Conservation (phyloP, 495 filamentous ascomycete species). For the Penicillium turbatum region DNA sequence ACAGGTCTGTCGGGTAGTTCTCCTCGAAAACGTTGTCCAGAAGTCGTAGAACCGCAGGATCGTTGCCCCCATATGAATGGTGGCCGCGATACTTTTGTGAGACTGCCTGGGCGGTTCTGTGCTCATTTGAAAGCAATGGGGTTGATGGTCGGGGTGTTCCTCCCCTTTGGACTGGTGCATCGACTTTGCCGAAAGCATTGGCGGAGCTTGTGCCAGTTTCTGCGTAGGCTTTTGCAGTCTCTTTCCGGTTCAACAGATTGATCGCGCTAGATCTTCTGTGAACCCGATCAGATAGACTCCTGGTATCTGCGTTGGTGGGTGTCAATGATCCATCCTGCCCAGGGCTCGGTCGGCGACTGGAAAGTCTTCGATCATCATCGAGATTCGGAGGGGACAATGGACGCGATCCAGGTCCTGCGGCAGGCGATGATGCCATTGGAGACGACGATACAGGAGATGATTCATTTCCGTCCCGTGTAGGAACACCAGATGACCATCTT, state of each 20-base stretch:
- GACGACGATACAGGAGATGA: slow-evolving; percentile 30
- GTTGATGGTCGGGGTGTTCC: slow-evolving; percentile 24
- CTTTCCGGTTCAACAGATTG: slow-evolving; percentile 72
- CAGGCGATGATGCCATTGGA: slow-evolving; percentile 39
- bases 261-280: slow-evolving; percentile 74
- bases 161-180: slow-evolving; percentile 55
- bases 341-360: slow-evolving; percentile 26
- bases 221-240: slow-evolving; percentile 71
- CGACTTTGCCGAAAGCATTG: slow-evolving; percentile 81
- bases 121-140: slow-evolving; percentile 32
- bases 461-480: slow-evolving; percentile 24
- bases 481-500: slow-evolving; percentile 14
- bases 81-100: slow-evolving; percentile 40
- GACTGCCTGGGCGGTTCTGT: slow-evolving; percentile 17
- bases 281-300: slow-evolving; percentile 28
- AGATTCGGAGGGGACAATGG: slow-evolving; percentile 40
- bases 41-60: slow-evolving; percentile 80
- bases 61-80: slow-evolving; percentile 82
- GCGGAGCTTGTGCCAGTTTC: slow-evolving; percentile 81
- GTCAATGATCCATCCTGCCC: slow-evolving; percentile 38
- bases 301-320: slow-evolving; percentile 35
- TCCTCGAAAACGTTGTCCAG: slow-evolving; percentile 86
- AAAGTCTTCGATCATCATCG: slow-evolving; percentile 27
- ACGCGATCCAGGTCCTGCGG: slow-evolving; percentile 32
- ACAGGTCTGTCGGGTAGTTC: slow-evolving; percentile 75